These are phyloP conservation scores for Yamadazyma diospyri DNA, from an alignment of 1,139 yeast genomes.

Conservation along the genomic window DNA sequence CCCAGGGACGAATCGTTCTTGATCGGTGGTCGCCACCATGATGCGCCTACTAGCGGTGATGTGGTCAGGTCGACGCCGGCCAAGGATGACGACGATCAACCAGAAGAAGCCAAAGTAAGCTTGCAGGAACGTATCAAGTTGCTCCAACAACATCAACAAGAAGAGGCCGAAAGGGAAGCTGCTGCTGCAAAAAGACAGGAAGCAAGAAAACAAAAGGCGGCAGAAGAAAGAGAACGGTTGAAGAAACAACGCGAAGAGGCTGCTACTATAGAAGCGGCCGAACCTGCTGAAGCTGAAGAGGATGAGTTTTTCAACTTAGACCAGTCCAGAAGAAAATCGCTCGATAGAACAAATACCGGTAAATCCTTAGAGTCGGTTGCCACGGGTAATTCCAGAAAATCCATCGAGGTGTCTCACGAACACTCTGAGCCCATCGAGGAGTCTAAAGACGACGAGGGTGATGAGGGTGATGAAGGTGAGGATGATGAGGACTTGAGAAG, in stretches of 20 bases:
- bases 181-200: slow-evolving; percentile 57
- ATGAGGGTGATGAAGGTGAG: slow-evolving; percentile 24
- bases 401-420: slow-evolving; percentile 7
- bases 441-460: slow-evolving; percentile 10
- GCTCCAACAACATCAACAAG: slow-evolving; percentile 76
- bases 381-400: slow-evolving; percentile 11
- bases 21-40: slow-evolving; percentile 27
- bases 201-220: slow-evolving; percentile 47
- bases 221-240: slow-evolving; percentile 29
- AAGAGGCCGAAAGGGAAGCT: slow-evolving; percentile 73
- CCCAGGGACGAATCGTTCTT: slow-evolving; percentile 40
- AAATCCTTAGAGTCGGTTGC: slow-evolving; percentile 7
- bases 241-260: slow-evolving; percentile 13
- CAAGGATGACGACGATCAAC: slow-evolving; percentile 33
- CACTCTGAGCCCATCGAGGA: slow-evolving; percentile 10
- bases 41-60: slow-evolving; percentile 19
- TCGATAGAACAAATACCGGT: slow-evolving; percentile 7
- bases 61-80: slow-evolving; percentile 19
- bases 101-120: slow-evolving; percentile 50
- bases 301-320: slow-evolving; percentile 5
- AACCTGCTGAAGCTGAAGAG: slow-evolving; percentile 7
- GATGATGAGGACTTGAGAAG: slow-evolving; percentile 81
- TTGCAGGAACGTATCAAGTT: slow-evolving; percentile 83
- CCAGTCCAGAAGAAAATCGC: background rate
- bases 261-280: slow-evolving; percentile 11